These are phyloP conservation scores for Penicillium polonicum DNA, from an alignment of 2,329 filamentous ascomycete genomes.

Conservation along the genomic window DNA sequence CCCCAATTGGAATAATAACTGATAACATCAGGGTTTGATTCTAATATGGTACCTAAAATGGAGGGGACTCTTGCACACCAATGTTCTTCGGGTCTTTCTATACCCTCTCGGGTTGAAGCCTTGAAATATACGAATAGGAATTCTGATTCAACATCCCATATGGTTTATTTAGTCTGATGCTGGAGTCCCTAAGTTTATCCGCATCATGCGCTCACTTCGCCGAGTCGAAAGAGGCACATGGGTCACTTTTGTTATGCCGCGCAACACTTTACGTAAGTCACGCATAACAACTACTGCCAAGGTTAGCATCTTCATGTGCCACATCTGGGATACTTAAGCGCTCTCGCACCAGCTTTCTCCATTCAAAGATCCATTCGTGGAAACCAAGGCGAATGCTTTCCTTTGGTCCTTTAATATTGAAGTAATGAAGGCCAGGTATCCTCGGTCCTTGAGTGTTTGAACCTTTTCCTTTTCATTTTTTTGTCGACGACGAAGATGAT, in stretches of 20 bases:
- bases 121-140: neutral
- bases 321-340: constrained; percentile 17
- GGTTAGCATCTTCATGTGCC: constrained; percentile 17
- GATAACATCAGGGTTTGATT: neutral
- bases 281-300: neutral
- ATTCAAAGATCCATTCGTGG: constrained; percentile 7
- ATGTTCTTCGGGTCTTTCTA: neutral
- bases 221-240: neutral
- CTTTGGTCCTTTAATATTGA: no score
- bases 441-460: no score
- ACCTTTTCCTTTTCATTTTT: no score
- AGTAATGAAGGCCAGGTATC: no score
- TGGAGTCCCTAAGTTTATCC: neutral
- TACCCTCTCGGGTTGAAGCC: neutral
- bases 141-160: neutral
- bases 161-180: neutral
- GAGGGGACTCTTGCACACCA: neutral
- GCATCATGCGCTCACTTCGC: neutral
- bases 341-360: constrained; percentile 19
- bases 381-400: no score
- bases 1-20: constrained; percentile 3
- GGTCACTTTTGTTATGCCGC: neutral
- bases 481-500: no score
- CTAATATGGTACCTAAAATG: no score
- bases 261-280: neutral